Conservation (phyloP, 2,329 filamentous ascomycete genomes). For the Cryphonectria parasitica region DNA sequence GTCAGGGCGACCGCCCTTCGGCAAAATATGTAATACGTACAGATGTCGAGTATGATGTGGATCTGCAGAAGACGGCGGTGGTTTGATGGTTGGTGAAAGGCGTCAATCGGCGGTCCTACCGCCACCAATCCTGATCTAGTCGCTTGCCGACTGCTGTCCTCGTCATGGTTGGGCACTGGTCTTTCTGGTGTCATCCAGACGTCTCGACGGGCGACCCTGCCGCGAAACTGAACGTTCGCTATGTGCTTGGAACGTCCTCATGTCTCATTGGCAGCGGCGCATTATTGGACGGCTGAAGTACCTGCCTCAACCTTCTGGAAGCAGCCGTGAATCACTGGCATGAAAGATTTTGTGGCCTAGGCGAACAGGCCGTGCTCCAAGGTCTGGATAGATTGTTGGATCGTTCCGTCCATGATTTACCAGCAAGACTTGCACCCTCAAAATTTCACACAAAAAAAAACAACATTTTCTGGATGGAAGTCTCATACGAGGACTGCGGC, state of each 20-base stretch:
- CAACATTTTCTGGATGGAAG: background rate
- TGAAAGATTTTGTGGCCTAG: background rate
- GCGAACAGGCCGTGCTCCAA: background rate
- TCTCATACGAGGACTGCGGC: background rate
- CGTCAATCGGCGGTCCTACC: background rate
- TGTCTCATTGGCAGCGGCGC: background rate
- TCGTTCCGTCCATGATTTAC: background rate
- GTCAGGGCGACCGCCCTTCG: slow-evolving; percentile 48
- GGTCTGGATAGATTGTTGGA: background rate
- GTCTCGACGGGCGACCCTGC: background rate
- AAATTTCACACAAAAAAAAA: background rate
- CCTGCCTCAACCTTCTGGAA: background rate
- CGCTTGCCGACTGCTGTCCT: background rate
- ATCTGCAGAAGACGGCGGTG: slow-evolving; percentile 28
- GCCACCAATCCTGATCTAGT: background rate
- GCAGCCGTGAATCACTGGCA: background rate
- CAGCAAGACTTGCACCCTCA: background rate
- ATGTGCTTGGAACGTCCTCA: background rate
- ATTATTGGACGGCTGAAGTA: background rate
- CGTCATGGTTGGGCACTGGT: background rate
- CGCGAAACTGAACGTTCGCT: background rate
- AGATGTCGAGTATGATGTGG: slow-evolving; percentile 72
- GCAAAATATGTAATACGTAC: slow-evolving; percentile 72
- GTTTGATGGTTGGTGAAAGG: background rate
- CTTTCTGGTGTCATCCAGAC: background rate